phyloP scores from a whole-genome alignment of 2,329 filamentous ascomycete genomes.

The Cladophialophora psammophila region DNA sequence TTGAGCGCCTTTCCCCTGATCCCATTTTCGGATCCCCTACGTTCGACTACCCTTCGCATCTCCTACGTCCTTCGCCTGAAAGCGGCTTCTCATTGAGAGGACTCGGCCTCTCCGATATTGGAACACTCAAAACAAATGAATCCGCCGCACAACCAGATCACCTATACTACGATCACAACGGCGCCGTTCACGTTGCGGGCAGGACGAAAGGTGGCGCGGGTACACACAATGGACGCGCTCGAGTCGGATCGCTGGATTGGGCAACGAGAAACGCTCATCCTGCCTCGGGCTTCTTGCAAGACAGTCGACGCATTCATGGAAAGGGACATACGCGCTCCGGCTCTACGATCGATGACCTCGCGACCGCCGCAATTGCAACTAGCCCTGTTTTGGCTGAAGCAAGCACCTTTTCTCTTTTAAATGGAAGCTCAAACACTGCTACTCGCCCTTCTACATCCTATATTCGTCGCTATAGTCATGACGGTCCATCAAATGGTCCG shows the following conservation, averaged over 20 bases:
- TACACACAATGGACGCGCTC: slow-evolving; percentile 9
- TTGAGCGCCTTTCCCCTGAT: slow-evolving; percentile 40
- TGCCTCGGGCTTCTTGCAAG: slow-evolving; percentile 15
- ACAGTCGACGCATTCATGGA: slow-evolving; percentile 10
- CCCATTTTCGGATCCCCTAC: slow-evolving; percentile 26
- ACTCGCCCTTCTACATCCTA: slow-evolving; percentile 44
- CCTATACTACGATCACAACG: slow-evolving; percentile 37
- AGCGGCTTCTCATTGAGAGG: slow-evolving; percentile 29
- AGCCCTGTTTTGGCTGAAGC: slow-evolving; percentile 53
- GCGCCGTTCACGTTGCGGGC: slow-evolving; percentile 38
- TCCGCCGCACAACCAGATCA: slow-evolving; percentile 34
- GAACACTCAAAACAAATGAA: slow-evolving; percentile 15
- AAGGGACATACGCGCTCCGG: slow-evolving; percentile 52
- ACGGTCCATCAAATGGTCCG: slow-evolving; percentile 52
- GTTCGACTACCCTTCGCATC: slow-evolving; percentile 18
- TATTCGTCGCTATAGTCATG: slow-evolving; percentile 41
- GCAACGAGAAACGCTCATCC: neutral
- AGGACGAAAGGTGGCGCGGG: slow-evolving; percentile 27
- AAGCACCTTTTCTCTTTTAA: slow-evolving; percentile 43
- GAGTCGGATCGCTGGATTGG: slow-evolving; percentile 3
- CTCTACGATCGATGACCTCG: slow-evolving; percentile 58
- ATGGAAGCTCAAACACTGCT: slow-evolving; percentile 39
- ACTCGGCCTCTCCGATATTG: slow-evolving; percentile 34
- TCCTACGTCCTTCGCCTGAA: slow-evolving; percentile 16
- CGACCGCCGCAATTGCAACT: slow-evolving; percentile 59